phyloP scores from a whole-genome alignment of 768 basidiomycete genomes.

The Pulveroboletus sp. region DNA sequence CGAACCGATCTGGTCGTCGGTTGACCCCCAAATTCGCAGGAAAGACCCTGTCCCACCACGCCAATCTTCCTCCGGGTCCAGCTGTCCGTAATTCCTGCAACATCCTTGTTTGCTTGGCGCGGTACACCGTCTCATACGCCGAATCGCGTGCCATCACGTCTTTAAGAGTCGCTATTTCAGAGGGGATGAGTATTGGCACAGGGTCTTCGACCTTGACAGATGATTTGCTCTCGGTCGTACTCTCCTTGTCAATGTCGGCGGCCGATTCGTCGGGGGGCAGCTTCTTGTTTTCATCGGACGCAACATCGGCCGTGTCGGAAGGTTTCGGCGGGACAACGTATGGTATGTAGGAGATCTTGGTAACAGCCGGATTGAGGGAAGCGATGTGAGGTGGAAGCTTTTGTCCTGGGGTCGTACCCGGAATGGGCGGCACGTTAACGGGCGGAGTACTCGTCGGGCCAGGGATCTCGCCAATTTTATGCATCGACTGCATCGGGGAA shows the following conservation, averaged over 20 bases:
- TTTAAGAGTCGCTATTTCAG: constrained; percentile 32
- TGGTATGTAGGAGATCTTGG: constrained; percentile 28
- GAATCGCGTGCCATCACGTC: constrained; percentile 35
- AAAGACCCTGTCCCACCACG: constrained; percentile 64
- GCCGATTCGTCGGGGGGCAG: constrained; percentile 2
- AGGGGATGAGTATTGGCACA: constrained; percentile 24
- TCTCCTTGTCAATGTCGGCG: constrained; percentile 19
- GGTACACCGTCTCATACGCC: constrained; percentile 45
- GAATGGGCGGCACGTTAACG: constrained; percentile 21
- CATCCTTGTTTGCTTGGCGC: constrained; percentile 50
- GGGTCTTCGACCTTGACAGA: constrained; percentile 23
- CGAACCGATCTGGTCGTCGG: constrained; percentile 39
- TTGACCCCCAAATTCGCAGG: constrained; percentile 30
- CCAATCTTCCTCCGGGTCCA: constrained; percentile 38
- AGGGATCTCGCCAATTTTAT: constrained; percentile 19
- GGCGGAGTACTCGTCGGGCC: constrained; percentile 10
- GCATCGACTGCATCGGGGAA: constrained; percentile 19
- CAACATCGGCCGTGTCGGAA: constrained; percentile 14
- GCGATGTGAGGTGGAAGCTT: constrained; percentile 32
- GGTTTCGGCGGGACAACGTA: constrained; percentile 17
- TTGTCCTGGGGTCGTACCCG: constrained; percentile 25
- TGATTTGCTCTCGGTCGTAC: constrained; percentile 9
- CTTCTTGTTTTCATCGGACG: constrained; percentile 24
- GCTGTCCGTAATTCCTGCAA: constrained; percentile 43
- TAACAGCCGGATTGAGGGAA: constrained; percentile 30